phyloP scores from a whole-genome alignment of 331 rosid genomes.

The Prunus yedoensis region DNA sequence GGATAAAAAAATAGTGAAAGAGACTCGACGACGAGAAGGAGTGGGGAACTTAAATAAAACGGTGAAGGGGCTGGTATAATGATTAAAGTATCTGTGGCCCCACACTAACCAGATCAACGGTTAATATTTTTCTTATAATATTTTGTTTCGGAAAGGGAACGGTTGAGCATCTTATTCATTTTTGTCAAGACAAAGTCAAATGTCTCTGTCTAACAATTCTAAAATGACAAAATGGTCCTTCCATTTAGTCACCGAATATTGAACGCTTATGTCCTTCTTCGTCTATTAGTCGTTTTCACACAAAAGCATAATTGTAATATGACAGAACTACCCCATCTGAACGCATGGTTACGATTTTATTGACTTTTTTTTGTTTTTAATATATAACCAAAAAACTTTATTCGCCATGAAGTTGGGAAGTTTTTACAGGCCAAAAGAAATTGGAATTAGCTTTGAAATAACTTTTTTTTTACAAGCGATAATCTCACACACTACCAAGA shows the following conservation, averaged over 20 bases:
- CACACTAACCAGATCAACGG: conserved; percentile 5
- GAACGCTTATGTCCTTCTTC: neutral
- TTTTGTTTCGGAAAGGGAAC: neutral
- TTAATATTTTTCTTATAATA: neutral
- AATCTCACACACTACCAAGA: too few species aligned
- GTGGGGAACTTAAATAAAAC: neutral
- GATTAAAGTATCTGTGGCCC: conserved; percentile 2
- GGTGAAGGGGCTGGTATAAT: too few species aligned
- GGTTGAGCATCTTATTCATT: neutral
- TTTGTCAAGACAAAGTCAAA: neutral
- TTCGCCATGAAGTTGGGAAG: too few species aligned
- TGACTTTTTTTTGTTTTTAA: neutral
- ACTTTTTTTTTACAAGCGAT: too few species aligned
- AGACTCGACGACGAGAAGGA: neutral
- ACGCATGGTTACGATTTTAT: neutral
- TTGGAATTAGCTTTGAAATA: too few species aligned
- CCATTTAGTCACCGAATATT: neutral
- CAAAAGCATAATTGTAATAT: conserved; percentile 13
- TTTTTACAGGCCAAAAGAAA: too few species aligned
- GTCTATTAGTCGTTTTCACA: conserved; percentile 22
- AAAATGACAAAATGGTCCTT: conserved; percentile 20
- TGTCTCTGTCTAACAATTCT: neutral
- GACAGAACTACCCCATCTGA: conserved; percentile 15
- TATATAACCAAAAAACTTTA: too few species aligned
- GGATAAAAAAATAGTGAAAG: neutral